These are phyloP conservation scores for Globisporangium cederbergense DNA, from an alignment of 352 stramenopile species.

Conservation along the genomic window DNA sequence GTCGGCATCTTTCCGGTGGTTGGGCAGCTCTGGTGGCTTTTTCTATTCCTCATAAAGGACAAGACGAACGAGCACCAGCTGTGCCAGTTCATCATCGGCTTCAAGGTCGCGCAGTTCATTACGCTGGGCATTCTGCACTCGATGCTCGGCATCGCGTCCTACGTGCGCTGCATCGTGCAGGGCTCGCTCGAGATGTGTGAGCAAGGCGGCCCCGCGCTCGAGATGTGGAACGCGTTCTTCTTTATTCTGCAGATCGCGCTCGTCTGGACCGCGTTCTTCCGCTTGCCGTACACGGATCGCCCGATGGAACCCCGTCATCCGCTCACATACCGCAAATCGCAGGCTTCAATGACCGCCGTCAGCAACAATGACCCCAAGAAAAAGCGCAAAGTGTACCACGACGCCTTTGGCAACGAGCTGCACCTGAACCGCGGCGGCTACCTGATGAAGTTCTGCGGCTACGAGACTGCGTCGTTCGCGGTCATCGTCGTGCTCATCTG, in stretches of 20 bases:
- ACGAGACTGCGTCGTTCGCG: slow-evolving; percentile 80
- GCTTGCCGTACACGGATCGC: slow-evolving; percentile 74
- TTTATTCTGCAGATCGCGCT: slow-evolving; percentile 83
- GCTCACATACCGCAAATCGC: slow-evolving; percentile 52
- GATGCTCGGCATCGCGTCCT: slow-evolving; percentile 55
- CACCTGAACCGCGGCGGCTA: slow-evolving; percentile 80
- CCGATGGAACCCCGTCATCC: slow-evolving; percentile 49
- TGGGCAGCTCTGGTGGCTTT: slow-evolving; percentile 89
- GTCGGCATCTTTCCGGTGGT: slow-evolving; percentile 80
- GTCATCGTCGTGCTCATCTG: slow-evolving; percentile 62
- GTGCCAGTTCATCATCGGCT: slow-evolving; percentile 91
- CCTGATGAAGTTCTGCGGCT: slow-evolving; percentile 83
- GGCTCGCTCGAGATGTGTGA: slow-evolving; percentile 62
- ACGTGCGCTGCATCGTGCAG: slow-evolving; percentile 67
- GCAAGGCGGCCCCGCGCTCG: slow-evolving; percentile 45
- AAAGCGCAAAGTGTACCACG: slow-evolving; percentile 47
- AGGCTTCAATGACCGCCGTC: slow-evolving; percentile 17
- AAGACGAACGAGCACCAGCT: slow-evolving; percentile 91
- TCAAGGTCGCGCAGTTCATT: slow-evolving; percentile 90
- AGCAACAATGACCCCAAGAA: neutral
- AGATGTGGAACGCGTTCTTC: slow-evolving; percentile 72
- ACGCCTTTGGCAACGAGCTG: slow-evolving; percentile 80
- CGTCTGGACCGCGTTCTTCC: slow-evolving; percentile 84
- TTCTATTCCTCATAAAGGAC: slow-evolving; percentile 89
- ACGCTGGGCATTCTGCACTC: slow-evolving; percentile 78